Percentiles rank a stretch among this genome's conserved stretches.
Evolutionary conservation across 208 protist species (phyloP).

Genomic region (Trypanosomatidae sp.): DNA sequence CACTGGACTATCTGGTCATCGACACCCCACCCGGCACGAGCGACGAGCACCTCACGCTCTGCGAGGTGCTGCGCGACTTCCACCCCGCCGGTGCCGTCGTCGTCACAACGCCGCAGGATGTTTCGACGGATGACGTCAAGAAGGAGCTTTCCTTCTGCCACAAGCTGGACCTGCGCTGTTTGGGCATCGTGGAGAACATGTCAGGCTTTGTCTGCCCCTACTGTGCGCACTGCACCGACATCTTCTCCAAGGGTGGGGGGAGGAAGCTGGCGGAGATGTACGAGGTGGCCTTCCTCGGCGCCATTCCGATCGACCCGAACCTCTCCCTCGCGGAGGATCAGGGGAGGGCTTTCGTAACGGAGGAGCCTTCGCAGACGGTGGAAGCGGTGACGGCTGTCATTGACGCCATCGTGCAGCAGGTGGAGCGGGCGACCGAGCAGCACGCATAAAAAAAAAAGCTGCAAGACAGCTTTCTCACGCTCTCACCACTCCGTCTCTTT

Average conservation of each 20-base stretch:
- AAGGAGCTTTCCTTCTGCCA: conserved; percentile 93
- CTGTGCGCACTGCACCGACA: conserved; percentile 88
- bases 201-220: conserved; percentile 92
- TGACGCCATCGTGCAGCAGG: conserved; percentile 51
- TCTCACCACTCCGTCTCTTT: too few relatives aligned
- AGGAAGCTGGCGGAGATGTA: conserved; percentile 72
- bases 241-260: conserved; percentile 86
- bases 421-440: too few relatives aligned
- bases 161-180: conserved; percentile 76
- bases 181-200: conserved; percentile 96
- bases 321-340: conserved; percentile 75
- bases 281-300: conserved; percentile 80
- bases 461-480: too few relatives aligned
- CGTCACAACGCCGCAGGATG: conserved; percentile 91
- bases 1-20: conserved; percentile 90
- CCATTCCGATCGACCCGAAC: conserved; percentile 81
- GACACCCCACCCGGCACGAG: conserved; percentile 94
- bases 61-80: conserved; percentile 70
- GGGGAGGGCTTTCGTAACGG: conserved; percentile 56
- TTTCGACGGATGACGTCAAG: conserved; percentile 90
- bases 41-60: conserved; percentile 92
- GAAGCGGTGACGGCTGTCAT: conserved; percentile 55
- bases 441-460: too few relatives aligned
- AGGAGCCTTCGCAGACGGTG: conserved; percentile 38
- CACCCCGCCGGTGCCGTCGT: conserved; percentile 78